Base-by-base conservation (phyloP, 129 eudicot species). In the Centella asiatica region DNA sequence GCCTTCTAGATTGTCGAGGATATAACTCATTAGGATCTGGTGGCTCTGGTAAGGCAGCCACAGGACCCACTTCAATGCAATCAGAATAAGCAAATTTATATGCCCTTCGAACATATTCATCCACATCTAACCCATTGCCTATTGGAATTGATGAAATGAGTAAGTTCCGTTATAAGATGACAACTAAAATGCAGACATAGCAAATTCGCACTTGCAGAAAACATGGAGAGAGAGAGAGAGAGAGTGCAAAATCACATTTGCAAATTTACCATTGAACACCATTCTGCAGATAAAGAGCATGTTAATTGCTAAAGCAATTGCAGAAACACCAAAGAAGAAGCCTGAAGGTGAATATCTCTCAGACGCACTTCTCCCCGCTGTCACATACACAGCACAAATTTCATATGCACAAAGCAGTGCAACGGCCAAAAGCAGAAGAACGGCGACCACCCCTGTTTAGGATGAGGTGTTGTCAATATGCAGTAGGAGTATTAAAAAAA, bases 221-320 rank as follows among this genome's bases (percentile, higher is more conserved):
- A n/a, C n/a, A n/a, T n/a, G n/a, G n/a, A n/a, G n/a, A n/a, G n/a
- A n/a, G n/a, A n/a, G n/a, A n/a, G n/a, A n/a, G 31, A 62, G 2
- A 32, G 36, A 32, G 2, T 7, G 12, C 8, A 37, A 31, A 4
- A 19, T 27, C 14, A 57, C 22, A 52, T 18, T 39, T 28, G 39
- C 50, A 29, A 42, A 32, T 82, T 25, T 75, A 92, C 99, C 99
- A 80, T 88, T 85, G 67, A 93, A 93, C 47, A 93, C 93, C 96
- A 93, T 93, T 68, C 99, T 83, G 70, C 99, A 93, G 57, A 93
- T 93, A 69, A 93, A 93, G 62, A 93, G 96, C 96, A 93, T 93
- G 60, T 93, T 93, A 76, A 93, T 88, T 37, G 96, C 99, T 72
- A 93, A 77, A 58, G 99, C 95, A 67, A 93, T 85, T 23, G 99